Evolutionary conservation across 208 protist species (phyloP).

Genomic region (Trypanosomatidae sp.): DNA sequence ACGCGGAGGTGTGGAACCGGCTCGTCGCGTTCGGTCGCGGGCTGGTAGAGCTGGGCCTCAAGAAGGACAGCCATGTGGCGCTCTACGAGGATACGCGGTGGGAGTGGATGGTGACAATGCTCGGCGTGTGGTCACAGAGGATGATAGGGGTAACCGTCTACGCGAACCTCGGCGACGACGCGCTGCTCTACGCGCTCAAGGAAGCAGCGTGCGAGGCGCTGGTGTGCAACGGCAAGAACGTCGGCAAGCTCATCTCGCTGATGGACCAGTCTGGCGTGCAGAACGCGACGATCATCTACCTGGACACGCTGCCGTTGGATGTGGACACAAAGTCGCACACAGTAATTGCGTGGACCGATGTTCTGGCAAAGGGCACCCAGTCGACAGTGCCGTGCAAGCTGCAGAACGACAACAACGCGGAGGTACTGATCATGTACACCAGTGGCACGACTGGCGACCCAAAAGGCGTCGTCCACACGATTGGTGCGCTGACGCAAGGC

Average conservation of each 20-base stretch:
- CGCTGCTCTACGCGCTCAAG: slow-evolving; percentile 74
- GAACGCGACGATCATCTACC: slow-evolving; percentile 51
- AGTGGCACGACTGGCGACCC: slow-evolving; percentile 91
- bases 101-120: slow-evolving; percentile 78
- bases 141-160: slow-evolving; percentile 82
- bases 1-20: slow-evolving; percentile 51
- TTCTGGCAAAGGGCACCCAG: slow-evolving; percentile 53
- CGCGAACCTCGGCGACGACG: slow-evolving; percentile 83
- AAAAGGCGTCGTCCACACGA: slow-evolving; percentile 87
- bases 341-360: slow-evolving; percentile 45
- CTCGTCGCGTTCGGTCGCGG: slow-evolving; percentile 63
- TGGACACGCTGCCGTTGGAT: slow-evolving; percentile 51
- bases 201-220: slow-evolving; percentile 74
- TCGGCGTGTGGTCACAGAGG: slow-evolving; percentile 69
- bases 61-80: slow-evolving; percentile 38
- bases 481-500: slow-evolving; percentile 56
- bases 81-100: slow-evolving; percentile 90
- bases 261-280: slow-evolving; percentile 24
- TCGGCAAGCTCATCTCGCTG: slow-evolving; percentile 39
- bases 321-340: slow-evolving; percentile 24
- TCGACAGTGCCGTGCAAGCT: slow-evolving; percentile 8
- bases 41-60: slow-evolving; percentile 49
- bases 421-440: slow-evolving; percentile 90
- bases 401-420: slow-evolving; percentile 45
- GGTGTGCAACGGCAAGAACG: slow-evolving; percentile 73